Evolutionary conservation across 2,329 filamentous ascomycete genomes (phyloP).

Genomic region (Fusarium sp.): DNA sequence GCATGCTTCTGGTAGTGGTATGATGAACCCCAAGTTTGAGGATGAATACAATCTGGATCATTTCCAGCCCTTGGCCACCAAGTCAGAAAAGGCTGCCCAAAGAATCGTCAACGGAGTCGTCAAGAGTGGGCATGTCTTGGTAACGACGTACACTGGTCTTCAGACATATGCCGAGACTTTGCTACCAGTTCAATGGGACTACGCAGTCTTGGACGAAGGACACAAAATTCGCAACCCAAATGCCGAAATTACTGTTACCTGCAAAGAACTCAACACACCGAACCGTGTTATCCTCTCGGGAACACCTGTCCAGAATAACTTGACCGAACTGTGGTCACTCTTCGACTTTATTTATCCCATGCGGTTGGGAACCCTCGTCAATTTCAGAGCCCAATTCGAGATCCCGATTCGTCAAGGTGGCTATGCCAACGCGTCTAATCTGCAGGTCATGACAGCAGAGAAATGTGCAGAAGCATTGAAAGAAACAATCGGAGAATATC

Average conservation of each 20-base stretch:
- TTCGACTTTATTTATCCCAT: constrained; percentile 99
- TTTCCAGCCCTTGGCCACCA: constrained; percentile 46
- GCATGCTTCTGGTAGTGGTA: constrained; percentile 94
- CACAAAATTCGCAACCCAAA: constrained; percentile 99
- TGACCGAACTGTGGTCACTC: constrained; percentile 93
- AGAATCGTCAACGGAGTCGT: constrained; percentile 84
- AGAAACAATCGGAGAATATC: constrained; percentile 90
- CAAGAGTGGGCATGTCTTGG: constrained; percentile 86
- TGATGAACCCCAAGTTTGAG: constrained; percentile 81
- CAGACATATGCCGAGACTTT: constrained; percentile 88
- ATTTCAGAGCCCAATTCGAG: constrained; percentile 91
- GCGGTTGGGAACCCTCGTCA: constrained; percentile 89
- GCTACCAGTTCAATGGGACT: constrained; percentile 87
- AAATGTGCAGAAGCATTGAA: constrained; percentile 95
- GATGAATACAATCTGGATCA: constrained; percentile 60
- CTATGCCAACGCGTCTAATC: constrained; percentile 92
- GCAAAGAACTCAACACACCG: constrained; percentile 89
- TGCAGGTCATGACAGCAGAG: constrained; percentile 93
- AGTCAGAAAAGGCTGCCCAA: constrained; percentile 68
- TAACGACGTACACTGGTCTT: constrained; percentile 96
- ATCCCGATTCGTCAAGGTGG: constrained; percentile 92
- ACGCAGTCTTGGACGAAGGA: constrained; percentile 93
- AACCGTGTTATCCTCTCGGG: constrained; percentile 94
- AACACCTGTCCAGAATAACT: constrained; percentile 96
- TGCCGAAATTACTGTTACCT: constrained; percentile 91